Percentiles rank a stretch among this genome's conserved stretches.
phyloP scores from a whole-genome alignment of 495 filamentous ascomycete species.

The Tuber borchii region DNA sequence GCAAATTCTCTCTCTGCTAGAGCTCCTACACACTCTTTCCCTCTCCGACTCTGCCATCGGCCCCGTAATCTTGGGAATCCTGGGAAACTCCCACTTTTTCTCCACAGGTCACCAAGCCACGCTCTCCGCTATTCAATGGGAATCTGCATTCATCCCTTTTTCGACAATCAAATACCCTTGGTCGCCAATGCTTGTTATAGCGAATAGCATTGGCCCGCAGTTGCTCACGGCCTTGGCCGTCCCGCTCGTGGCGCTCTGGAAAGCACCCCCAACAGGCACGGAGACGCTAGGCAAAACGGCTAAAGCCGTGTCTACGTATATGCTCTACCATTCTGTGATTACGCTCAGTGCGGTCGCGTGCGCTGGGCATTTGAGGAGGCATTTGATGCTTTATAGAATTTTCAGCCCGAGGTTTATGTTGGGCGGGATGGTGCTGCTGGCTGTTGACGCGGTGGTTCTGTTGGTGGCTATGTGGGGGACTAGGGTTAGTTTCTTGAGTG shows the following conservation, averaged over 20 bases:
- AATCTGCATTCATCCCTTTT: conserved; percentile 88
- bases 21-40: conserved; percentile 75
- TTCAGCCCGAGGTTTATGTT: conserved; percentile 88
- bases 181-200: conserved; percentile 68
- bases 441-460: conserved; percentile 69
- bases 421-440: conserved; percentile 61
- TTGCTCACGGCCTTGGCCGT: conserved; percentile 72
- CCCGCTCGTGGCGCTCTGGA: conserved; percentile 82
- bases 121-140: conserved; percentile 87
- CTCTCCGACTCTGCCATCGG: conserved; percentile 67
- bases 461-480: conserved; percentile 63
- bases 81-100: conserved; percentile 92
- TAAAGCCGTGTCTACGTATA: conserved; percentile 62
- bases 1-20: conserved; percentile 79
- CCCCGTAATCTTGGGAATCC: conserved; percentile 71
- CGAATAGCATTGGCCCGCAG: conserved; percentile 86
- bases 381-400: conserved; percentile 96
- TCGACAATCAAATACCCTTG: conserved; percentile 79
- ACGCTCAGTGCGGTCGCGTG: conserved; percentile 74
- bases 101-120: conserved; percentile 95
- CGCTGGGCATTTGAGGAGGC: conserved; percentile 76
- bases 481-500: conserved; percentile 64
- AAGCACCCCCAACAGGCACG: conserved; percentile 51
- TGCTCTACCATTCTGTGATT: conserved; percentile 74
- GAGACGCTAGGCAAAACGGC: conserved; percentile 59